These are phyloP conservation scores for Aspergillus olivimuriae DNA, from an alignment of 495 filamentous ascomycete genomes.

Conservation along the genomic window DNA sequence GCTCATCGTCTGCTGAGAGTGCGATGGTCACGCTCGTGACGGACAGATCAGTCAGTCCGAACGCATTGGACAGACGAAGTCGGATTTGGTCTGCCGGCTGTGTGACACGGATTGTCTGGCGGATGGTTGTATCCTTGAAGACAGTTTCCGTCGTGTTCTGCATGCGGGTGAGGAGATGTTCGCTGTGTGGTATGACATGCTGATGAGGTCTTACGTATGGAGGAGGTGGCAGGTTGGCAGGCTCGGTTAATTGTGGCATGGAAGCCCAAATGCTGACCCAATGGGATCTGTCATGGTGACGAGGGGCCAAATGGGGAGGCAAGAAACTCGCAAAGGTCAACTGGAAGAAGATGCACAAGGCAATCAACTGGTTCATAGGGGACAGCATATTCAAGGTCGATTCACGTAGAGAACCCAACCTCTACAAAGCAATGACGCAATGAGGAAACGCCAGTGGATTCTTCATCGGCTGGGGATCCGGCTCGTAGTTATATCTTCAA, in stretches of 20 bases:
- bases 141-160: conserved; percentile 13
- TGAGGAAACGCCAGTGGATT: too few species aligned
- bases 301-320: too few species aligned
- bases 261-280: conserved; percentile 63
- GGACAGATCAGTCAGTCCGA: conserved; percentile 53
- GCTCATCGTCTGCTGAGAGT: conserved; percentile 39
- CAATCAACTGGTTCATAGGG: too few species aligned
- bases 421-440: too few species aligned
- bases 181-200: not conserved
- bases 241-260: conserved; percentile 62
- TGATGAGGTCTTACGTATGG: conserved; percentile 46
- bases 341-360: too few species aligned
- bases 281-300: too few species aligned
- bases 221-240: conserved; percentile 51
- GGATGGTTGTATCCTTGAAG: conserved; percentile 53
- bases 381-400: too few species aligned
- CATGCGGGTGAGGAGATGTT: not conserved
- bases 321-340: too few species aligned
- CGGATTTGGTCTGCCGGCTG: conserved; percentile 48
- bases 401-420: too few species aligned
- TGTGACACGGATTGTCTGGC: conserved; percentile 59
- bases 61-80: conserved; percentile 62
- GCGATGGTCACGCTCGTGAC: conserved; percentile 56
- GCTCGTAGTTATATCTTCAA: too few species aligned
- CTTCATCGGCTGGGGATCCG: too few species aligned